Evolutionary conservation across 768 basidiomycete genomes (phyloP).

Genomic region (Mycena amicta): DNA sequence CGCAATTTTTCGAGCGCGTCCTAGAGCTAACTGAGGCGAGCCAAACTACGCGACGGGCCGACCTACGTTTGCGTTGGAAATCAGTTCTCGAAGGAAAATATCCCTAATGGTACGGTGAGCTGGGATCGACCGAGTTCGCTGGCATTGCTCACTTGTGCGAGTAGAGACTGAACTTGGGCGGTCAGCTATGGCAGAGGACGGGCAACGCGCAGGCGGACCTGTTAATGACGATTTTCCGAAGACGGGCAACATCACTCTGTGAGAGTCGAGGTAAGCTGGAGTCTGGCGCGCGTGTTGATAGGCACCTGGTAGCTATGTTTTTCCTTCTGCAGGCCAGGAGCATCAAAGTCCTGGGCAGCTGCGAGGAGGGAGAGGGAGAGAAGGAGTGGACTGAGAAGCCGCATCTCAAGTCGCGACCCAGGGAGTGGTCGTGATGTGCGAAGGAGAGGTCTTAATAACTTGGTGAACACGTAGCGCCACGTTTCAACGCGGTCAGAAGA

Average conservation of each 20-base stretch:
- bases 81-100: slow-evolving; percentile 85
- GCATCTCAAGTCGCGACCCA: slow-evolving; percentile 45
- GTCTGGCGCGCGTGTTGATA: neutral
- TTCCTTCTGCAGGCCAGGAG: slow-evolving; percentile 44
- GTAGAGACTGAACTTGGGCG: slow-evolving; percentile 59
- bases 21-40: slow-evolving; percentile 6
- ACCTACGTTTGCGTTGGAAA: slow-evolving; percentile 81
- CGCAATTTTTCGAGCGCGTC: slow-evolving; percentile 96
- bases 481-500: neutral
- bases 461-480: neutral
- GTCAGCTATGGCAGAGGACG: slow-evolving; percentile 5
- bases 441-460: neutral
- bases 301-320: slow-evolving; percentile 75
- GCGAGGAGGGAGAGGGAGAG: slow-evolving; percentile 46
- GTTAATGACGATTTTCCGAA: slow-evolving; percentile 93
- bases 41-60: neutral
- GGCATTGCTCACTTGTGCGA: slow-evolving; percentile 64
- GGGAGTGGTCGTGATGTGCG: neutral
- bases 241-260: slow-evolving; percentile 90
- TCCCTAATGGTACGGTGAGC: slow-evolving; percentile 47
- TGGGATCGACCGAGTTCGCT: neutral
- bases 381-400: slow-evolving; percentile 55
- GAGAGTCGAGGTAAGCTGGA: slow-evolving; percentile 6
- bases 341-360: slow-evolving; percentile 49
- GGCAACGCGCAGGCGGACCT: slow-evolving; percentile 38